Base-by-base conservation (phyloP, 768 basidiomycete species). In the Asterophora parasitica region DNA sequence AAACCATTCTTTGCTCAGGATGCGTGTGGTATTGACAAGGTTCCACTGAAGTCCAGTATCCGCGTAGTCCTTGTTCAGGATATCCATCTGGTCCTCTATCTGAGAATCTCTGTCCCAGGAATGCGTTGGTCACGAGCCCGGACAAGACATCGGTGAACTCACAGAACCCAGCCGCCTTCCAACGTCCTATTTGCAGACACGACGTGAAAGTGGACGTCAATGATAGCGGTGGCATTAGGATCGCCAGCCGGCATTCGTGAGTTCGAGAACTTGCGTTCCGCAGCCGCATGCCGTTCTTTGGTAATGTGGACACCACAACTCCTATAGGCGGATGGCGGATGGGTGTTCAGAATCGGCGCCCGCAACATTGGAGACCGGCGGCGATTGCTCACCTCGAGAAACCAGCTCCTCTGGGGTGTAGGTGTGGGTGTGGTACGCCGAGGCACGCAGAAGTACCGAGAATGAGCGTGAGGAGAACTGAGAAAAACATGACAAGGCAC, bases 1-100 rank as follows among this genome's bases (percentile, higher is more conserved):
- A 62, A 77, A 79, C 78, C 77, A 79, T 41, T 73, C 64, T 37
- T 61, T 44, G 57, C 72, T 77, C 45, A 67, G 49, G 16, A 73
- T 74, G 44, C 73, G 68, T 32, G 67, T 68, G 17, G 69, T 72
- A 44, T 64, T 64, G 33, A 65, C 70, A 15, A 76, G 67, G 17
- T 57, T 65, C 60, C 67, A 79, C 32, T 60, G 61, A 43, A 77
- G 50, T 9, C 74, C 69, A 16, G 67, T 60, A 32, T 50, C 44
- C 7, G 64, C 55, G 49, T 75, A 79, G 52, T 72, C 74, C 23
- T 57, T 47, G 46, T 79, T 76, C 53, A 75, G 59, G 16, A 64
- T 61, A 6, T 56, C 48, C 31, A 79, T 63, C 44, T 75, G 70
- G 17, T 57, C 61, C 11, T 57, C 33, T 16, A 72, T 64, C 42